Percentiles rank a stretch among this genome's conserved stretches.
These are phyloP conservation scores for Tetrapisispora fleetii DNA, from an alignment of 805 yeast genomes.

Conservation along the genomic window DNA sequence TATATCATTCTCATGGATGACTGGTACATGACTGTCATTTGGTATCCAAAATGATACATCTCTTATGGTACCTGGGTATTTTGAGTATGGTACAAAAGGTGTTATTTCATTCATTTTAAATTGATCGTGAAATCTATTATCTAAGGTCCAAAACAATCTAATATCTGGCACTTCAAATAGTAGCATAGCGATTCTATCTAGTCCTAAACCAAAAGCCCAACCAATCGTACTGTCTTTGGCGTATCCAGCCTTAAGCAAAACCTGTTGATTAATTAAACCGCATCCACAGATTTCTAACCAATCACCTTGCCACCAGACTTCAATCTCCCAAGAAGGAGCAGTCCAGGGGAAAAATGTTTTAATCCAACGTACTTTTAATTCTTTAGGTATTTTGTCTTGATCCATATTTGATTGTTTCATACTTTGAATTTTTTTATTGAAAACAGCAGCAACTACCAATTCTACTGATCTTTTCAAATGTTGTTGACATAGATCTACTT, in stretches of 20 bases:
- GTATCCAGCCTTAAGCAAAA: slow-evolving; percentile 62
- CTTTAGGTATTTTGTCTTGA: slow-evolving; percentile 45
- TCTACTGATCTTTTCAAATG: slow-evolving; percentile 86
- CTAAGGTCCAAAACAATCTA: slow-evolving; percentile 82
- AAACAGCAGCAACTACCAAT: slow-evolving; percentile 69
- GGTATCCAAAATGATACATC: slow-evolving; percentile 93
- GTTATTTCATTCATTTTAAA: slow-evolving; percentile 56
- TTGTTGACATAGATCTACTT: slow-evolving; percentile 56
- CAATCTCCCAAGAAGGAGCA: slow-evolving; percentile 95
- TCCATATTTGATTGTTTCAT: slow-evolving; percentile 18
- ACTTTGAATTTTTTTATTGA: slow-evolving; percentile 35
- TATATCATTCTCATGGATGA: slow-evolving; percentile 75
- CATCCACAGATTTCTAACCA: slow-evolving; percentile 98
- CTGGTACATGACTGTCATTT: slow-evolving; percentile 21
- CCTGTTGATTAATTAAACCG: slow-evolving; percentile 78
- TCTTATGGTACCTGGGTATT: slow-evolving; percentile 76
- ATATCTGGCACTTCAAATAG: slow-evolving; percentile 93
- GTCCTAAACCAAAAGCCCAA: slow-evolving; percentile 97
- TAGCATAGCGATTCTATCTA: slow-evolving; percentile 93
- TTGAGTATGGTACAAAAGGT: slow-evolving; percentile 79
- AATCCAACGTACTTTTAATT: slow-evolving; percentile 85
- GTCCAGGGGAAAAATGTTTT: slow-evolving; percentile 98
- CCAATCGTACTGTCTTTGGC: slow-evolving; percentile 52
- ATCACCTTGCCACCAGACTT: slow-evolving; percentile 97
- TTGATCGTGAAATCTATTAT: slow-evolving; percentile 66